Percentiles rank a stretch among this genome's conserved stretches.
phyloP scores from a whole-genome alignment of 441 rosid species.

The Brassica balearica region DNA sequence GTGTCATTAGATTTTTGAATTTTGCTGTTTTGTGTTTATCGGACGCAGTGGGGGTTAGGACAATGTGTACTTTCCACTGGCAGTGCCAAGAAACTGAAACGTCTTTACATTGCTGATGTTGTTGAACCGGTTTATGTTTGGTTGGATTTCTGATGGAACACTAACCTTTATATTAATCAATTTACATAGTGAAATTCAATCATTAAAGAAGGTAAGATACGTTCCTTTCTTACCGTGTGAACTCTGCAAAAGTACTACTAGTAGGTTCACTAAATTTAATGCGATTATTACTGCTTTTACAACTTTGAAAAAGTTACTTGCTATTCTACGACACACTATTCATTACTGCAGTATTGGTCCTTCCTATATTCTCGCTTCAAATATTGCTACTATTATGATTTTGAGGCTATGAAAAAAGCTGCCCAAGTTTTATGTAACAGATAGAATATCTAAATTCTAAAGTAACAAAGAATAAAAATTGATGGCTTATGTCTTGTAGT shows the following conservation, averaged over 20 bases:
- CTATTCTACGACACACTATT: conserved; percentile 38
- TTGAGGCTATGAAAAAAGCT: background rate
- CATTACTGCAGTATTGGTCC: conserved; percentile 21
- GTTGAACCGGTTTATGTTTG: conserved; percentile 9
- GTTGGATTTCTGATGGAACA: background rate
- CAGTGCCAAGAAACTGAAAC: conserved; percentile 11
- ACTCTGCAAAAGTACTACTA: conserved; percentile 27
- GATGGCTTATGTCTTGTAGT: background rate
- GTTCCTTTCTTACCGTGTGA: conserved; percentile 21
- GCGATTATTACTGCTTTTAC: conserved; percentile 32
- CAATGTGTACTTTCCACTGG: conserved; percentile 30
- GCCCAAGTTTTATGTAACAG: background rate
- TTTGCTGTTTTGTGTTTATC: conserved; percentile 22
- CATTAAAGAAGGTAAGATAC: conserved; percentile 15
- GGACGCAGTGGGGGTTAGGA: conserved; percentile 9
- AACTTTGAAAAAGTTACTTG: conserved; percentile 28
- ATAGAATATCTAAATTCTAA: background rate
- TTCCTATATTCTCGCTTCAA: background rate
- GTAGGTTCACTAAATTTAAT: conserved; percentile 34
- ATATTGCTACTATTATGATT: background rate
- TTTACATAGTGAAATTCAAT: conserved; percentile 5
- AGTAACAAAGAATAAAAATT: background rate
- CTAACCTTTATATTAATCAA: conserved; percentile 18
- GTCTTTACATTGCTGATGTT: conserved; percentile 7
- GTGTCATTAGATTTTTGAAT: conserved; percentile 33